A percentile compares a stretch with the other conserved stretches of the same genome.
phyloP scores from a whole-genome alignment of 2,329 filamentous ascomycete species.

The Drechslerella dactyloides region DNA sequence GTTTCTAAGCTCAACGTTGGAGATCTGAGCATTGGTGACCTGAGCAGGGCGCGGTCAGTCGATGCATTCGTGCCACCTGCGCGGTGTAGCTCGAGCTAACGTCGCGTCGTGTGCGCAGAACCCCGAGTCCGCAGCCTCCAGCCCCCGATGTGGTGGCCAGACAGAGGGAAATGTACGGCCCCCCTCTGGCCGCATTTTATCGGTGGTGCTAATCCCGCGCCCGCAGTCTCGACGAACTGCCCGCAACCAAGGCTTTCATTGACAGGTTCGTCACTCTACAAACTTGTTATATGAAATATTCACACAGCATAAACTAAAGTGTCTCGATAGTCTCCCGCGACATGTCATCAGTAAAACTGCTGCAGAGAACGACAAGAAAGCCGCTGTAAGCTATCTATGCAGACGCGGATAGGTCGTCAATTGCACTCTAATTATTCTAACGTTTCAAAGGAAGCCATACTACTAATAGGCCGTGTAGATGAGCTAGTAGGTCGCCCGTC shows the following conservation, averaged over 20 bases:
- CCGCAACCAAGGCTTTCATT: conserved; percentile 29
- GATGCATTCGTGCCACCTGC: neutral
- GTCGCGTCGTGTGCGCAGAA: neutral
- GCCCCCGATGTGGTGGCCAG: conserved; percentile 18
- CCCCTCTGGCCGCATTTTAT: neutral
- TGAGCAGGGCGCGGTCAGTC: conserved; percentile 11
- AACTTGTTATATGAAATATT: neutral
- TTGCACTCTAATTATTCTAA: neutral
- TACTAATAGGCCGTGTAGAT: conserved; percentile 29
- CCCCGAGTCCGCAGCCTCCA: conserved; percentile 39
- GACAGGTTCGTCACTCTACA: conserved; percentile 15
- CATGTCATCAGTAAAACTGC: conserved; percentile 22
- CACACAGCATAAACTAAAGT: conserved; percentile 1
- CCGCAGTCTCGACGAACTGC: conserved; percentile 28
- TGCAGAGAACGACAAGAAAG: conserved; percentile 36
- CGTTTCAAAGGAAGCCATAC: conserved; percentile 22
- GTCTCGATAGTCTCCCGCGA: conserved; percentile 27
- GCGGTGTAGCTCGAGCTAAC: neutral
- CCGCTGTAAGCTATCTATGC: conserved; percentile 12
- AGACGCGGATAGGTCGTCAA: neutral
- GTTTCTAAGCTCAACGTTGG: conserved; percentile 48
- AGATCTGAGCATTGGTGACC: conserved; percentile 8
- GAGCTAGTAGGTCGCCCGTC: conserved; percentile 27
- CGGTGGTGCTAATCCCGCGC: neutral
- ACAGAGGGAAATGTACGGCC: conserved; percentile 24